Evolutionary conservation across 495 filamentous ascomycete genomes (phyloP), one percentile per base, ranked within the genome.

Genomic region (Lasiosphaeria hispida): DNA sequence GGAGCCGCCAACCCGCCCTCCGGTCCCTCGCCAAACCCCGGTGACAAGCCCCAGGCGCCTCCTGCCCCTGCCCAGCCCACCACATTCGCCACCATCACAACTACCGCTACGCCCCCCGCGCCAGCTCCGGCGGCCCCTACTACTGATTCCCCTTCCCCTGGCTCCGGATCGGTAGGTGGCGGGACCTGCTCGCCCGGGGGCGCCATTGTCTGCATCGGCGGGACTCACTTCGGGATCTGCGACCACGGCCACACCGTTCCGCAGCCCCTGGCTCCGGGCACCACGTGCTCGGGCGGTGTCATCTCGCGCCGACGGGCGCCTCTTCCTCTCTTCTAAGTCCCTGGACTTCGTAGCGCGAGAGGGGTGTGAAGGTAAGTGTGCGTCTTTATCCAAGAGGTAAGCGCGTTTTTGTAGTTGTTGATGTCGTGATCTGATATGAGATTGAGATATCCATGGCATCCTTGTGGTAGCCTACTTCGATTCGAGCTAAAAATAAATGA

Each of bases 151-250:
- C 2, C 15, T 57, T 23, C 7, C 2, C 38, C 55, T 30, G 48
- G 30, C 17, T 5, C 3, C 33, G 55, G n/a, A 0, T 38, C 35
- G 38, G 19, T n/a, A n/a, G n/a, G n/a, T n/a, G n/a, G n/a, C n/a
- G n/a, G n/a, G n/a, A n/a, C 38, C 38, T 63, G 64, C 61, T 57
- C 64, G 1, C 15, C 50, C 3, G 48, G 61, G 13, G 58, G 61
- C 2, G 48, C 51, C 8, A 19, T 67, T 17, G 38, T 67, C 39
- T 67, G 64, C 55, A 57, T 64, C 38, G 48, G 37, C 19, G 17
- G 33, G 7, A 45, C 38, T 1, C 34, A 36, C 4, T 68, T 66
- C 40, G 66, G 66, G 1, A 14, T 64, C 19, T 68, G 66, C 11
- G 58, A 50, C 7, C 38, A 59, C 39, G 63, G 61, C 2, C 4